These are phyloP conservation scores for Lecanicillium sp. DNA, from an alignment of 2,329 filamentous ascomycete species.

Conservation along the genomic window DNA sequence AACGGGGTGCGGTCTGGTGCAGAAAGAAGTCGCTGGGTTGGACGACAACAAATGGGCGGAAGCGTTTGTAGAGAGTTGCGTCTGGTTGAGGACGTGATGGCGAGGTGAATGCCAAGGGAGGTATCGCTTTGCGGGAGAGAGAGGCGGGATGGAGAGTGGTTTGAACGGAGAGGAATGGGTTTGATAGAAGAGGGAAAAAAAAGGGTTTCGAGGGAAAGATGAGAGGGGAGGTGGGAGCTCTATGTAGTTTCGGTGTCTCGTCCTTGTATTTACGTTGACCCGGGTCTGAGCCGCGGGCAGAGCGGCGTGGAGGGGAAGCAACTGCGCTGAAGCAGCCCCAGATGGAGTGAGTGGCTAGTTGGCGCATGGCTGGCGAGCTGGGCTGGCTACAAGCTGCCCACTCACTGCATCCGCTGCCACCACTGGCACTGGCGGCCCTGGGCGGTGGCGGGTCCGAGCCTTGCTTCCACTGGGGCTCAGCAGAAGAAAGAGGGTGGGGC, in stretches of 20 bases:
- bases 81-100: not conserved
- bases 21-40: not conserved
- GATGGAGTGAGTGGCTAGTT: too few relatives aligned
- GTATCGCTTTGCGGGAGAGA: not conserved
- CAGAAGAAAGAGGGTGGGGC: not conserved
- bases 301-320: too few relatives aligned
- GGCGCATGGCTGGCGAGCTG: too few relatives aligned
- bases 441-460: constrained; percentile 8
- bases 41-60: not conserved
- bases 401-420: not conserved
- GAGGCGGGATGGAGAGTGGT: not conserved
- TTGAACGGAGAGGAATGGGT: constrained; percentile 1
- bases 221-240: constrained; percentile 8
- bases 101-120: not conserved
- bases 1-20: too few relatives aligned
- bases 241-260: not conserved
- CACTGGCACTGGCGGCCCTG: not conserved
- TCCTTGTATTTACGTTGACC: constrained; percentile 3
- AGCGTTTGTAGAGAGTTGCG: not conserved
- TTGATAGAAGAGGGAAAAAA: not conserved
- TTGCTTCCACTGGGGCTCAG: constrained; percentile 9
- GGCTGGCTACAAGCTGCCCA: not conserved
- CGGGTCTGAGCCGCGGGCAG: not conserved
- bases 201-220: not conserved
- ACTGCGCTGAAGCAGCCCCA: not conserved